Base-by-base conservation (phyloP, 2,329 filamentous ascomycete species). In the Aureobasidium sp. region DNA sequence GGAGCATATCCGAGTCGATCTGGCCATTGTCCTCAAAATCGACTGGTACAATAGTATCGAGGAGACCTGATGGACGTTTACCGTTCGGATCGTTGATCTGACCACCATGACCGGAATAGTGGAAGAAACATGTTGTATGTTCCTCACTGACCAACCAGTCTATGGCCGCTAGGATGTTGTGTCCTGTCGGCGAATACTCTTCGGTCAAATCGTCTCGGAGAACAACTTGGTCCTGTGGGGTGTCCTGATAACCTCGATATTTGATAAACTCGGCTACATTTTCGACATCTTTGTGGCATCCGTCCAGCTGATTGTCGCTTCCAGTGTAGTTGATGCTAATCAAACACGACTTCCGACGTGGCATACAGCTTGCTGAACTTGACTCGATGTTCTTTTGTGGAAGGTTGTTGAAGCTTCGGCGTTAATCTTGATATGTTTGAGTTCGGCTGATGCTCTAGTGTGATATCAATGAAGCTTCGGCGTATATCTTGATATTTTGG, bases 51-150 rank as follows among this genome's bases (percentile, higher is more conserved):
- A 61, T 49, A 27, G 59, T 61, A 30, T 61, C 51, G 13, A 61
- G 59, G 10, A 61, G 34, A 9, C 59, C 59, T 67, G 45, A 73
- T 66, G 5, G 71, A 70, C 62, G 71, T 68, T 57, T 69, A 64
- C 59, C 68, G 67, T 34, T 67, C 65, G n/a, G 74, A 61, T 81
- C 77, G 14, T 69, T 70, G 27, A 82, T 77, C 68, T 83, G 81
- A 45, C 82, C 79, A 59, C 83, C 83, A 64, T 85, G 83, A 1
- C 83, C 83, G 0, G 79, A 82, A 65, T 85, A 85, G 64, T 83
- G 82, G 54, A 85, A 69, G 74, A 83, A 85, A 21, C 81, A 71
- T 9, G 73, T 77, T 61, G 80, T 80, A 10, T 78, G 78, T 0
- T 82, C 79, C 59, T 81, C 77, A 30, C 72, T 76, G 48, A 84